Evolutionary conservation across 1,139 yeast genomes (phyloP), one percentile per base, ranked within the genome.

Genomic region (Citeromyces hawaiiensis): DNA sequence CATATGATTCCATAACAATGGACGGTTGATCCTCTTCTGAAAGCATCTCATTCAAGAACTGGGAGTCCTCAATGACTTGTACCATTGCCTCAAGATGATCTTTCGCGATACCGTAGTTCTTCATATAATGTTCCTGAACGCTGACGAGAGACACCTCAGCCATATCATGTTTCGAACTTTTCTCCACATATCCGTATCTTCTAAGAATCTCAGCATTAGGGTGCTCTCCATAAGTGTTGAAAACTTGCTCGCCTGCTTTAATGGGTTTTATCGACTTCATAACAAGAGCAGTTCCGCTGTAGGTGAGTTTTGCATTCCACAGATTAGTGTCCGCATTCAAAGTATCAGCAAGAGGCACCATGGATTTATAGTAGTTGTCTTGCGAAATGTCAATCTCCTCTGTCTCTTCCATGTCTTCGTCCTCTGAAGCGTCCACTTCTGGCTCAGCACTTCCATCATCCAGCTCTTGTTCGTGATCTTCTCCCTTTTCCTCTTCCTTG

Each of bases 271-370:
- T 72, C 3, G 94, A 72, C 38, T 69, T 67, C 91, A 91, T 85
- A 8, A 74, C 74, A 37, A 87, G 61, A 3, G 57, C 55, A 3
- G 54, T 60, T 1, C 51, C 45, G 42, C 49, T 57, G 50, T 78
- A 74, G 23, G 65, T 66, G 43, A 86, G 61, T 42, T 76, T 71
- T 4, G 96, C 95, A 56, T 91, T 88, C 52, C 76, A 78, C n/a
- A 70, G 63, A 14, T 68, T 67, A 0, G 95, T 81, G 52, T 87
- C 91, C 1, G 96, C 88, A 52, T 91, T 91, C 44, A 91, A 61
- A 21, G 85, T 77, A 52, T 91, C 97, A 0, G 97, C 97, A 40
- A 87, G 62, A 0, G 97, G 95, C 5, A 87, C 87, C 94, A 91
- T 82, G 0, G 94, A 82, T 54, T 91, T 88, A 46, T 71, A 63